These are phyloP conservation scores for Bondarzewia mesenterica DNA, from an alignment of 1,284 basidiomycete genomes.

Conservation along the genomic window DNA sequence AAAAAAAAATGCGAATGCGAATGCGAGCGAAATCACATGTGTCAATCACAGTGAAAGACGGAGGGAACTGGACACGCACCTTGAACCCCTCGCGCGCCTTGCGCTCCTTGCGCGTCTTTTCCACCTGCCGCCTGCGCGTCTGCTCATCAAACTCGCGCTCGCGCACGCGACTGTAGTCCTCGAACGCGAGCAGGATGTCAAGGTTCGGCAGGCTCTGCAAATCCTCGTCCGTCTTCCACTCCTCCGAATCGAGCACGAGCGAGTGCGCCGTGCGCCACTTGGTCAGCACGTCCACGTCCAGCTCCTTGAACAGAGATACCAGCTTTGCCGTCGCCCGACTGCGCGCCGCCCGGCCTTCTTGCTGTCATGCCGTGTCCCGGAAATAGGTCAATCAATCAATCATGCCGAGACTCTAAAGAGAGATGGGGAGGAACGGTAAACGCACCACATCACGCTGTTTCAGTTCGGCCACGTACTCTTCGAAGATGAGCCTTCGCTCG, in stretches of 20 bases:
- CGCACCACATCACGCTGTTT: constrained; percentile 79
- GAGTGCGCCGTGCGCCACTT: constrained; percentile 81
- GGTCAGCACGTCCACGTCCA: constrained; percentile 83
- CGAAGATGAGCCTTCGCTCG: constrained; percentile 80
- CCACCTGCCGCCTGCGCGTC: constrained; percentile 69
- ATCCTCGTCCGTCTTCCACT: constrained; percentile 69
- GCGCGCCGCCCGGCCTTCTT: constrained; percentile 69
- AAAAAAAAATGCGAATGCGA: too few relatives aligned
- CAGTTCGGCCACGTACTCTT: constrained; percentile 82
- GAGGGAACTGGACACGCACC: constrained; percentile 30
- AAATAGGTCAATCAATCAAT: constrained; percentile 3
- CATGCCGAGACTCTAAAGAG: neutral
- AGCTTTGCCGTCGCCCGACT: constrained; percentile 73
- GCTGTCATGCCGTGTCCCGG: too few relatives aligned
- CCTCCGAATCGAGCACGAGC: constrained; percentile 66
- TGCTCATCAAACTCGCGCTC: constrained; percentile 87
- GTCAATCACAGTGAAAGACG: constrained; percentile 1
- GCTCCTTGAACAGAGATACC: constrained; percentile 68
- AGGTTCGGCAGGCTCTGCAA: constrained; percentile 77
- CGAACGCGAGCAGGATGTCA: constrained; percentile 86
- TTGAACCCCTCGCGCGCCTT: constrained; percentile 87
- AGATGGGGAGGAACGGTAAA: constrained; percentile 12
- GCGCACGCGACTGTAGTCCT: constrained; percentile 81
- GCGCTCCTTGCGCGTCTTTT: constrained; percentile 74
- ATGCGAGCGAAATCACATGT: too few relatives aligned